Base-by-base conservation (phyloP, 257 asterid species). In the Solanum sitiens region DNA sequence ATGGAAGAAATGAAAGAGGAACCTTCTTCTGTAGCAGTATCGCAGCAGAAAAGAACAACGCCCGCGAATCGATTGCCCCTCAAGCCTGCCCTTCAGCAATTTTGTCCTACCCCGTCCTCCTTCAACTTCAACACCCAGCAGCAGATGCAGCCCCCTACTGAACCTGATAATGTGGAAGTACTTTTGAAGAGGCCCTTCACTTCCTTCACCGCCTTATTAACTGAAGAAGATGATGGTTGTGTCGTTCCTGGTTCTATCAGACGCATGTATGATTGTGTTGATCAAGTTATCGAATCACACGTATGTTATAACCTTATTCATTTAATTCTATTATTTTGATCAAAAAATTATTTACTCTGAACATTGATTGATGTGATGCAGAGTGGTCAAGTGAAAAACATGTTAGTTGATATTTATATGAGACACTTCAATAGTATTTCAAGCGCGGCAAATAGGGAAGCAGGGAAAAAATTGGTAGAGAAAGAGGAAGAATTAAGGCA, bases 311-410 rank as follows among this genome's bases (percentile, higher is more conserved):
- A 11, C 10, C 21, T 1, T 20, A 6, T 61, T 32, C 72, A 14
- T 50, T 27, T 23, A 9, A 21, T 20, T 59, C 11, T 40, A 4
- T 74, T 20, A 15, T 42, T n/a, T 18, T 70, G 23, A 27, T 30
- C 39, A 30, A 27, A 56, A 14, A 23, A n/a, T 18, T 23, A 23
- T 7, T 0, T 35, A 6, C 35, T 72, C 20, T 40, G 10, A 30
- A 30, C 11, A 65, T 47, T 21, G 35, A 50, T 32, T 47, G 8
- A 33, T 45, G 47, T 12, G 65, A 7, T 44, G 89, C 91, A 94
- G 95, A 80, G 67, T 3, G 90, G 90, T 15, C 87, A 85, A n/a
- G 65, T 93, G 65, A 86, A 67, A 74, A 88, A 85, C 6, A 87
- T 85, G 15, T 6, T 92, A 12, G 18, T 12, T 1, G 88, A 71